Evolutionary conservation across 2,329 filamentous ascomycete species (phyloP).

Genomic region (Laburnicola sp.): DNA sequence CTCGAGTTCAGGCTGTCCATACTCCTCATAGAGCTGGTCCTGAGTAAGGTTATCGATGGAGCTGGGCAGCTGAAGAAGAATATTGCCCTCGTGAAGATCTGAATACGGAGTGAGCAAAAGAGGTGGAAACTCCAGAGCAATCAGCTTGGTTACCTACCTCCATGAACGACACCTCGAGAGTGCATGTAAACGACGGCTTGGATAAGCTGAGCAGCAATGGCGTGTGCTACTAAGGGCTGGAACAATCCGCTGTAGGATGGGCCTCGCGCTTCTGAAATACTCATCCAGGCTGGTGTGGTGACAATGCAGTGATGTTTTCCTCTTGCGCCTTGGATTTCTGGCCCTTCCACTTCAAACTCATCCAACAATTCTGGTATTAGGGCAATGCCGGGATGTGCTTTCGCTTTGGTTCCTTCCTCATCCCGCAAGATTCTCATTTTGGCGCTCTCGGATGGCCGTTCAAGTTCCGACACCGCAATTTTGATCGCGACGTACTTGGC

Average conservation of each 20-base stretch:
- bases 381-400: background rate
- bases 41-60: constrained; percentile 10
- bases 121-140: background rate
- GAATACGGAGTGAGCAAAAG: background rate
- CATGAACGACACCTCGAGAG: constrained; percentile 16
- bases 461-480: constrained; percentile 9
- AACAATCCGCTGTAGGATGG: constrained; percentile 8
- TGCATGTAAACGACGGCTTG: constrained; percentile 16
- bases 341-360: constrained; percentile 39
- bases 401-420: background rate
- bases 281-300: constrained; percentile 38
- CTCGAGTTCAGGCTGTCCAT: constrained; percentile 11
- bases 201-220: constrained; percentile 17
- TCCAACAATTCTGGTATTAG: constrained; percentile 27
- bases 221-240: constrained; percentile 13
- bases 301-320: constrained; percentile 42
- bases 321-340: constrained; percentile 25
- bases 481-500: constrained; percentile 16
- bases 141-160: constrained; percentile 6
- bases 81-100: constrained; percentile 19
- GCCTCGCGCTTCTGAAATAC: constrained; percentile 15
- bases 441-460: constrained; percentile 7
- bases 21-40: constrained; percentile 14
- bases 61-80: constrained; percentile 13
- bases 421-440: constrained; percentile 10